Conservation (phyloP, 805 yeast species). For the Hanseniaspora hatyaiensis region DNA sequence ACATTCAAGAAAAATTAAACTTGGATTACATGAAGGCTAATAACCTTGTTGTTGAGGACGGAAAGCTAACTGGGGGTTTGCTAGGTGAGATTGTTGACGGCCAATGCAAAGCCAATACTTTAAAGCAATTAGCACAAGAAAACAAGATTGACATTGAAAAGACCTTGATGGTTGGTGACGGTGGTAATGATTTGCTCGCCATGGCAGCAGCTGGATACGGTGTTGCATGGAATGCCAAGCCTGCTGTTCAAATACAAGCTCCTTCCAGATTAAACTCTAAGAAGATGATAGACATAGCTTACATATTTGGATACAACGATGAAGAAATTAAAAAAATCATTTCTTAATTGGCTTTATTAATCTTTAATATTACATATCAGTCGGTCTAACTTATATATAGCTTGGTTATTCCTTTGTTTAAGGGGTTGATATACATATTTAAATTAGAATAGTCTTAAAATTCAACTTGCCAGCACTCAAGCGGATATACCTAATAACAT, state of each 20-base stretch:
- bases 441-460: too few species aligned
- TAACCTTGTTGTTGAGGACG: conserved; percentile 37
- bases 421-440: too few species aligned
- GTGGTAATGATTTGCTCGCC: conserved; percentile 90
- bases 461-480: too few species aligned
- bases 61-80: conserved; percentile 59
- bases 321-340: conserved; percentile 3
- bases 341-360: not conserved
- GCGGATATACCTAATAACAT: too few species aligned
- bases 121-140: conserved; percentile 44
- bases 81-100: conserved; percentile 81
- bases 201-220: conserved; percentile 90
- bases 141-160: conserved; percentile 38
- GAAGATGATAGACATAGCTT: conserved; percentile 63
- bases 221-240: conserved; percentile 95
- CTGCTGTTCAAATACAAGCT: conserved; percentile 73
- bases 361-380: too few species aligned
- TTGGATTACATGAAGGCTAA: conserved; percentile 89
- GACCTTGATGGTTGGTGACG: conserved; percentile 87
- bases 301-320: conserved; percentile 49
- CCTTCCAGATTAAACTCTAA: conserved; percentile 69
- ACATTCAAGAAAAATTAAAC: conserved; percentile 53
- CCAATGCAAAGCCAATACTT: conserved; percentile 60
- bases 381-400: too few species aligned
- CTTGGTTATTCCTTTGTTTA: too few species aligned